Evolutionary conservation across 192 early-diverging fungal species (phyloP).

Genomic region (Thoreauomyces humboldtii): DNA sequence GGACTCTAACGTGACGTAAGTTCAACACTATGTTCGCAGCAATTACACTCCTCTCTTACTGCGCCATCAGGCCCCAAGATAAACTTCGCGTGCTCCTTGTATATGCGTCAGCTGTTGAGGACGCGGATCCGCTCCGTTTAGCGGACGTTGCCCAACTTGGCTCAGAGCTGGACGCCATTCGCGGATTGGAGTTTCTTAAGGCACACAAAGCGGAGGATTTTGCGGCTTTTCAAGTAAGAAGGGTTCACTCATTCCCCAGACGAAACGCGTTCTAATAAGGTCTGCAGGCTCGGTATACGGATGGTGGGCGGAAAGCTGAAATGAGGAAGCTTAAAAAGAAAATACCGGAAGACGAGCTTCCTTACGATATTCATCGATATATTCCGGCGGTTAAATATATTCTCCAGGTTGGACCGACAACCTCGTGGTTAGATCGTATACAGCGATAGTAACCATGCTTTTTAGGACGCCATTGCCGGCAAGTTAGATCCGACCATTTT

Average conservation of each 20-base stretch:
- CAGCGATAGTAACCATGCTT: background rate
- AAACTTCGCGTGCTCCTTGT: slow-evolving; percentile 68
- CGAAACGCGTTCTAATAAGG: too few species aligned
- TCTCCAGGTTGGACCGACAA: slow-evolving; percentile 39
- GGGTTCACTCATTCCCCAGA: too few species aligned
- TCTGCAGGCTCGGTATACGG: slow-evolving; percentile 19
- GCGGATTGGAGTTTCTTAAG: slow-evolving; percentile 19
- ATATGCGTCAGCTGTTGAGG: slow-evolving; percentile 26
- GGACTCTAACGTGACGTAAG: slow-evolving; percentile 22
- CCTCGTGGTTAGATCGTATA: too few species aligned
- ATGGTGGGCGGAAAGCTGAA: slow-evolving; percentile 18
- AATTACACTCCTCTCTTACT: background rate
- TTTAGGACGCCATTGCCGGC: slow-evolving; percentile 17
- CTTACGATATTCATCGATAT: slow-evolving; percentile 67
- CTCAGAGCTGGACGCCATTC: slow-evolving; percentile 12
- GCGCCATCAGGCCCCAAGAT: slow-evolving; percentile 44
- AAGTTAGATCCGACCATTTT: slow-evolving; percentile 14
- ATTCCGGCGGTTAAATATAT: slow-evolving; percentile 60
- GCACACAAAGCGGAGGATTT: too few species aligned
- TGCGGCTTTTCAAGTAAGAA: too few species aligned
- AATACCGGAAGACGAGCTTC: slow-evolving; percentile 45
- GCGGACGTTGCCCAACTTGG: slow-evolving; percentile 11
- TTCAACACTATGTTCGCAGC: too few species aligned
- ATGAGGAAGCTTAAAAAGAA: slow-evolving; percentile 24
- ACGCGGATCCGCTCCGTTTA: background rate